Evolutionary conservation across 805 yeast genomes (phyloP).

Genomic region (Priceomyces melissophilus): DNA sequence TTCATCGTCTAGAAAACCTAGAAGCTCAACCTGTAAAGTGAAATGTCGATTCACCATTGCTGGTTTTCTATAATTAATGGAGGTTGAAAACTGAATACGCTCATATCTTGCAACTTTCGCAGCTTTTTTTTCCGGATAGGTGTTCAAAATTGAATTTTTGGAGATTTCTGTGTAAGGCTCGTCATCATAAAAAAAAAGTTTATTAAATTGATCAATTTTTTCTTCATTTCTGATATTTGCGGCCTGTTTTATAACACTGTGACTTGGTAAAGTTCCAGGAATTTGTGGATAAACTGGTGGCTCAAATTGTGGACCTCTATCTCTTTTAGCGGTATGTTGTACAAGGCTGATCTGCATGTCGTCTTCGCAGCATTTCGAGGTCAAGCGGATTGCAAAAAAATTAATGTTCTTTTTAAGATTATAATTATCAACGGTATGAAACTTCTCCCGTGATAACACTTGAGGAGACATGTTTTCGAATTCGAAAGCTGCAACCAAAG

Average conservation of each 20-base stretch:
- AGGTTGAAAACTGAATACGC: conserved; percentile 62
- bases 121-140: conserved; percentile 49
- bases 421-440: conserved; percentile 25
- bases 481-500: conserved; percentile 54
- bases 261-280: conserved; percentile 58
- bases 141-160: conserved; percentile 23
- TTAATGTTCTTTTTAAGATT: conserved; percentile 24
- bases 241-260: conserved; percentile 50
- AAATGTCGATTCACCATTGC: conserved; percentile 46
- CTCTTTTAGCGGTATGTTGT: conserved; percentile 75
- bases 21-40: conserved; percentile 48
- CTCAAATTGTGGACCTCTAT: conserved; percentile 61
- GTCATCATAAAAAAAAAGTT: conserved; percentile 44
- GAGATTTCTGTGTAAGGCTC: conserved; percentile 2
- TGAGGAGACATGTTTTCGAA: conserved; percentile 28
- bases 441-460: conserved; percentile 28
- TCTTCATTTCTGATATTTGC: conserved; percentile 58
- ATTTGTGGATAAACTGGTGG: conserved; percentile 57
- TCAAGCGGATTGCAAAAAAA: conserved; percentile 52
- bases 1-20: conserved; percentile 39
- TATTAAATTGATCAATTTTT: conserved; percentile 52
- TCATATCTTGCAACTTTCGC: conserved; percentile 64
- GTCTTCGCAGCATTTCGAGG: conserved; percentile 53
- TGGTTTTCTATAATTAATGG: conserved; percentile 44
- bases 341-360: conserved; percentile 45